Evolutionary conservation across 345 rosid species (phyloP).

Genomic region (Mercurialis annua): DNA sequence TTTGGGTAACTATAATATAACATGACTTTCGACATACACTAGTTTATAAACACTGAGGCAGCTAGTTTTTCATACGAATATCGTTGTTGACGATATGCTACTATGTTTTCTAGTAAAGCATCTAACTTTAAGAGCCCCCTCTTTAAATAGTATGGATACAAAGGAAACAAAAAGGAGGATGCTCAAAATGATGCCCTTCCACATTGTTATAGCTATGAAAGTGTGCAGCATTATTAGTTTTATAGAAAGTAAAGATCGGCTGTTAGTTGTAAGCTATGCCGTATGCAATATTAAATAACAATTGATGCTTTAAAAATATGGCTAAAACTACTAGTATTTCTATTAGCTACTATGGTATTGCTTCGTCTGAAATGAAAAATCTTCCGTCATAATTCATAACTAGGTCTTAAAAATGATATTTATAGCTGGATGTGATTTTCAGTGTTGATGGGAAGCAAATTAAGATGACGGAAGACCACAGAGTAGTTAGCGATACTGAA

Average conservation of each 20-base stretch:
- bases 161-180: too few species aligned
- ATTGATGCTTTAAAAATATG: neutral
- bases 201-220: neutral
- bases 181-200: neutral
- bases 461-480: constrained; percentile 92
- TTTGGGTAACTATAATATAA: neutral
- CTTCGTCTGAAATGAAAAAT: neutral
- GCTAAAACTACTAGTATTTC: neutral
- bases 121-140: neutral
- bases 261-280: neutral
- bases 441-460: constrained; percentile 72
- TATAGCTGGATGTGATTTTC: constrained; percentile 28
- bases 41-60: neutral
- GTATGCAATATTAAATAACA: neutral
- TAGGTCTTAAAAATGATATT: constrained; percentile 13
- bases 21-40: neutral
- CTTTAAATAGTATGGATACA: neutral
- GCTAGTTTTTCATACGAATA: neutral
- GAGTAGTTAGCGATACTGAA: constrained; percentile 67
- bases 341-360: neutral
- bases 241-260: neutral
- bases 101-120: neutral
- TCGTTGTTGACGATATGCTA: too few species aligned
- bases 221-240: neutral
- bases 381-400: neutral